Evolutionary conservation across 306 rosid genomes (phyloP), one percentile per base, ranked within the genome.

Genomic region (Herpetospermum pedunculosum): DNA sequence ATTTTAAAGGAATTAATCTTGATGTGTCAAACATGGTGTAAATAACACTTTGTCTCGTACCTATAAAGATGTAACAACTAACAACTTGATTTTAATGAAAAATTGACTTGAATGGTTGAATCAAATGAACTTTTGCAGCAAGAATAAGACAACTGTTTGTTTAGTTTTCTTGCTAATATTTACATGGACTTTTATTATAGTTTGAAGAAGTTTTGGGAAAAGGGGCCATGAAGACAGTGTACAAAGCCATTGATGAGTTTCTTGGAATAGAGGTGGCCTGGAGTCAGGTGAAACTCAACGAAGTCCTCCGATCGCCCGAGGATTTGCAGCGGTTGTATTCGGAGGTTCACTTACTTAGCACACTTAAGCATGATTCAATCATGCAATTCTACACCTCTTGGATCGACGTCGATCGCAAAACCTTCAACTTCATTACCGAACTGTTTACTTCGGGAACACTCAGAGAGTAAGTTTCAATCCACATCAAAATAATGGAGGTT

Each of bases 201-300:
- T 83, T 86, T 77, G 86, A 86, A 48, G 92, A 92, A 65, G 87
- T 90, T 69, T 87, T 92, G 55, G 98, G 98, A 44, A 92, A 90
- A 83, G 98, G 98, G 58, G 96, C 98, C 50, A 90, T 83, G 96
- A 92, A 92, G 64, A 88, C 87, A 28, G 98, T 92, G 79, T 92
- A 89, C 84, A 87, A 83, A 85, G 98, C 98, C 73, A 87, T 92
- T 63, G 98, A 92, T 73, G 91, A 83, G 82, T 79, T 85, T 65
- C 88, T 88, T 69, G 98, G 98, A 64, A 81, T 88, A 76, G 98
- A 92, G 80, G 96, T 89, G 68, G 98, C 98, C 19, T 92, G 98
- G 98, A 92, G 83, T 77, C 98, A 88, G 58, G 94, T 89, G 65
- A 86, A 75, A 70, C 88, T 92, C 74, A 88, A 80, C 0, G 87